Base-by-base conservation (phyloP, 2,329 filamentous ascomycete species). In the Ophiostoma novo-ulmi region DNA sequence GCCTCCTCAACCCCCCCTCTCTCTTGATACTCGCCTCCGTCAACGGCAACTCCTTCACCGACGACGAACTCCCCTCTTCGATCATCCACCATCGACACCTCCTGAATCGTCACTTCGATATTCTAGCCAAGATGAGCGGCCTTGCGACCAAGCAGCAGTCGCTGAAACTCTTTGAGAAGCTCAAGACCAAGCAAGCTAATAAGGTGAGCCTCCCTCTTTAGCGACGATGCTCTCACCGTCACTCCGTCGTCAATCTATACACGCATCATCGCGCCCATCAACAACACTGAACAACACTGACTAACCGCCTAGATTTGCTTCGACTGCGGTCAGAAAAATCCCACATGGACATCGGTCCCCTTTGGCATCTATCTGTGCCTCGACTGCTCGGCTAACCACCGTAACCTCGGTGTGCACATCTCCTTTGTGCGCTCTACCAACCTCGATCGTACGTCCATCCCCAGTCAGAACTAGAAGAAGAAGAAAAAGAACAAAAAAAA, bases 371-470 rank as follows among this genome's bases (percentile, higher is more conserved):
- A 98, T 80, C 88, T 99, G 31, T 99, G 95, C 79, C 90, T 99
- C 77, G 95, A 99, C 82, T 99, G 95, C 83, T 97, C 94, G 61
- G 91, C 94, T 71, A 93, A 97, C 80, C 95, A 99, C 81, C 91
- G 95, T 76, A 98, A 98, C 81, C 89, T 99, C 77, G 95, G 95
- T 80, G 94, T 98, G 73, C 95, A 99, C 82, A 97, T 99, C 82
- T 97, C 94, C 76, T 99, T 99, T 84, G 95, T 99, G 77, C 91
- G 95, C 77, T 98, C 94, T 73, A 98, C 94, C 73, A 97, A 97
- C 81, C 91, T 99, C 80, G 95, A 99, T 81, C 93, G 94, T 98
- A 91, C 22, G 69, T 55, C 63, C 1, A 31, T 35, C 7, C 7
- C 1, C 26, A 31, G 26, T n/a, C 11, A 35, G 22, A 31, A 7